Evolutionary conservation across 177 flowering plant genomes (phyloP), one percentile per base, ranked within the genome.

Genomic region (Tripterygium wilfordii): DNA sequence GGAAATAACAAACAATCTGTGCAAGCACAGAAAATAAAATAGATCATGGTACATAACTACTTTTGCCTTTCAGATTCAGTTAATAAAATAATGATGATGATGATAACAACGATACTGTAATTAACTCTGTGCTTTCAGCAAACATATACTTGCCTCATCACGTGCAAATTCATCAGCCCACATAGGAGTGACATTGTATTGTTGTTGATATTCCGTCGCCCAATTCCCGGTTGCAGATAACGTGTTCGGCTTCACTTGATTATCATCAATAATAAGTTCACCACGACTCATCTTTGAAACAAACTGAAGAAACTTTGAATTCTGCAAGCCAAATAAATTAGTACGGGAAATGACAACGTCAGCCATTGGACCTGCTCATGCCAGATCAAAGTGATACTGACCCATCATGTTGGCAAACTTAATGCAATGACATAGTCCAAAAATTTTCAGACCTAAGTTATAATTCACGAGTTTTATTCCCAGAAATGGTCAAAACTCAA

Each of bases 221-320:
- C 98, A 88, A 42, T 76, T 80, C 35, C 81, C 83, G 5, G 85
- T 41, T 22, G 77, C 63, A 48, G 79, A 42, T 2, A 49, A 19
- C 47, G 63, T 39, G 29, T 66, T 69, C 36, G 85, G 71, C 63
- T 84, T 86, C 35, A 92, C 66, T 75, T 89, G 96, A 76, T 92
- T 89, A 40, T 86, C 95, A 65, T 92, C 99, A 57, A 89, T 69
- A 46, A 80, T 84, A 59, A 92, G 76, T 67, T 92, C 99, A 24
- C 99, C 99, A 36, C 95, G 91, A 56, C 97, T 89, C 99, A 92
- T 92, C 69, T 92, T 92, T 44, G 97, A 92, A 36, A 92, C 88
- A 72, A 92, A 89, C 39, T 92, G 99, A 58, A 86, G 90, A 57
- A 92, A 92, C 72, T 81, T 92, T 29, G 99, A 92, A 61, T 89